These are phyloP conservation scores for Fusarium pilosicola DNA, from an alignment of 2,329 filamentous ascomycete genomes.

Conservation along the genomic window DNA sequence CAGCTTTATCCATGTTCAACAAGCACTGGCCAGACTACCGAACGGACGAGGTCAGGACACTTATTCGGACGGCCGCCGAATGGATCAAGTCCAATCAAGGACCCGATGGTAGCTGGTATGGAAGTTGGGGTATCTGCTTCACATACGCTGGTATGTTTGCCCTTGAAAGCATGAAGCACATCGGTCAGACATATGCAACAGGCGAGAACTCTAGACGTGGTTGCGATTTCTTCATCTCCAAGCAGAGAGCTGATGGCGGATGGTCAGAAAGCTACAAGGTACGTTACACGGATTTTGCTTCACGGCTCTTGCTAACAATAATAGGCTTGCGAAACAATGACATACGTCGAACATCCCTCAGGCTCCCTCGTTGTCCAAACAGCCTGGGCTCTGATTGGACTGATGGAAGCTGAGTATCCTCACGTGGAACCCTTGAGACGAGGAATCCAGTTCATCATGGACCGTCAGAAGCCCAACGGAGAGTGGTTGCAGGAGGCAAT, in stretches of 20 bases:
- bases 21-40: constrained; percentile 86
- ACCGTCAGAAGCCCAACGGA: constrained; percentile 84
- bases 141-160: constrained; percentile 98
- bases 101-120: constrained; percentile 94
- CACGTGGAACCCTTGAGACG: constrained; percentile 76
- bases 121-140: constrained; percentile 97
- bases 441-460: constrained; percentile 84
- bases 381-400: constrained; percentile 84
- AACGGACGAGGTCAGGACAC: constrained; percentile 74
- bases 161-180: constrained; percentile 82
- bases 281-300: constrained; percentile 31
- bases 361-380: constrained; percentile 94
- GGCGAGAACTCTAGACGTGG: constrained; percentile 76
- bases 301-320: constrained; percentile 18
- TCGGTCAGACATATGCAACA: constrained; percentile 83
- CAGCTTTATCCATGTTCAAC: constrained; percentile 83
- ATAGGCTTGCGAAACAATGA: constrained; percentile 78
- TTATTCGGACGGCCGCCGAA: constrained; percentile 77
- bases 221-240: constrained; percentile 86
- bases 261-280: constrained; percentile 95
- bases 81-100: constrained; percentile 87
- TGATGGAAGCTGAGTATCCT: constrained; percentile 86
- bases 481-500: constrained; percentile 97
- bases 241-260: constrained; percentile 88
- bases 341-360: constrained; percentile 77